These are phyloP conservation scores for Talaromyces thailandensis DNA, from an alignment of 495 filamentous ascomycete species.

Conservation along the genomic window DNA sequence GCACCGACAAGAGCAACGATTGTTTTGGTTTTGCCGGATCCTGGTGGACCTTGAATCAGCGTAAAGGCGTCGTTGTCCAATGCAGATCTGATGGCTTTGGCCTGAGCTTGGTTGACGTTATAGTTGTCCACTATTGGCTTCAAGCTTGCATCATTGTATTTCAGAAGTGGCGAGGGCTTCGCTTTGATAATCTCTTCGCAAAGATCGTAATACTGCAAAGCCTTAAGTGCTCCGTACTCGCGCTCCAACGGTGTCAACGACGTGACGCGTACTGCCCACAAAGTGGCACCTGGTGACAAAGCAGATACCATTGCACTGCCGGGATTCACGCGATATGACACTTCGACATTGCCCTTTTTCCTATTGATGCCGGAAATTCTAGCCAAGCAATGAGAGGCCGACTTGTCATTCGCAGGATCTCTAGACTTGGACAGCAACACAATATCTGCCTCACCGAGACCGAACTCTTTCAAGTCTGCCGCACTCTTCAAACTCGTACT, in stretches of 20 bases:
- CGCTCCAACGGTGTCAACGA: slow-evolving; percentile 89
- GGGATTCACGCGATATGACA: slow-evolving; percentile 75
- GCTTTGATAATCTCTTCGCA: slow-evolving; percentile 84
- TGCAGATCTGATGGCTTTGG: slow-evolving; percentile 85
- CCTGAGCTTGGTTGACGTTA: slow-evolving; percentile 77
- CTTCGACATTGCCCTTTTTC: slow-evolving; percentile 69
- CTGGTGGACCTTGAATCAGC: slow-evolving; percentile 90
- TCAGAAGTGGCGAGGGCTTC: slow-evolving; percentile 77
- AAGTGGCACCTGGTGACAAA: slow-evolving; percentile 49
- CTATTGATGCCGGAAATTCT: slow-evolving; percentile 68
- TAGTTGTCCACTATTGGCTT: slow-evolving; percentile 62
- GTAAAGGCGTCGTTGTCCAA: slow-evolving; percentile 94
- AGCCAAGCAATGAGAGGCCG: slow-evolving; percentile 73
- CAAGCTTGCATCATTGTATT: slow-evolving; percentile 64
- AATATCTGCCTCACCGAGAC: slow-evolving; percentile 77
- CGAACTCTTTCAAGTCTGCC: slow-evolving; percentile 57
- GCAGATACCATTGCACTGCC: slow-evolving; percentile 43
- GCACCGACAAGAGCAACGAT: slow-evolving; percentile 94
- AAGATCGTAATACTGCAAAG: slow-evolving; percentile 88
- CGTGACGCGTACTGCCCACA: slow-evolving; percentile 69
- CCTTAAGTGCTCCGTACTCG: slow-evolving; percentile 85
- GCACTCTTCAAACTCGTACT: slow-evolving; percentile 63
- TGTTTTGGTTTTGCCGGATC: slow-evolving; percentile 96
- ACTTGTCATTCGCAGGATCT: slow-evolving; percentile 51
- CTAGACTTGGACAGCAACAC: slow-evolving; percentile 68